Evolutionary conservation across 306 rosid species (phyloP), one percentile per base, ranked within the genome.

Genomic region (Citrullus mucosospermus): DNA sequence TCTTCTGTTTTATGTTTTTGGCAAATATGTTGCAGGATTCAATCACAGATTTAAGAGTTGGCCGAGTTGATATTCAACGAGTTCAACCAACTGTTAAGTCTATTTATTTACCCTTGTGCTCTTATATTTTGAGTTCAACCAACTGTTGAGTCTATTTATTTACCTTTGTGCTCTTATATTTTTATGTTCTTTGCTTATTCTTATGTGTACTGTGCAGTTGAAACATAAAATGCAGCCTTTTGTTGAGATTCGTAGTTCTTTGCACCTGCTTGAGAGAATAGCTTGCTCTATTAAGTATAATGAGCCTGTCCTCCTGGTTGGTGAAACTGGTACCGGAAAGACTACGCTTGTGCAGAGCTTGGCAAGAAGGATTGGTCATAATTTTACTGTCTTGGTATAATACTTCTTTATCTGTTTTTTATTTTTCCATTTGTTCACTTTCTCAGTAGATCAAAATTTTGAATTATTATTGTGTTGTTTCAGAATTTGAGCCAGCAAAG

Each of bases 321-420:
- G 98, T 81, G 98, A 95, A 88, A 95, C 98, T 80, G 98, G 98
- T 85, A 95, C 97, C 0, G 98, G 98, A 78, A 95, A 95, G 89
- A 95, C 98, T 48, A 92, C 98, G 28, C 89, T 95, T 59, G 97
- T 95, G 80, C 98, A 95, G 87, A 87, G 90, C 87, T 80, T 95
- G 85, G 98, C 98, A 25, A 46, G 44, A 82, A 89, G 94, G 87
- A 96, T 95, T 65, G 93, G 89, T 75, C 97, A 92, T 84, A 89
- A 88, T 84, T 85, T 95, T 78, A 95, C 95, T 10, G 98, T 95
- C 78, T 82, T 95, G 95, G 98, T 94, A 86, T 87, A 54, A 55
- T 46, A 8, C 77, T 86, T 80, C 69, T 71, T 80, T 46, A 48
- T 68, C 80, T 15, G 22, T 68, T 6, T 78, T 71, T 34, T 16